Evolutionary conservation across 2,329 filamentous ascomycete species (phyloP).

Genomic region (Microsporum audouinii): DNA sequence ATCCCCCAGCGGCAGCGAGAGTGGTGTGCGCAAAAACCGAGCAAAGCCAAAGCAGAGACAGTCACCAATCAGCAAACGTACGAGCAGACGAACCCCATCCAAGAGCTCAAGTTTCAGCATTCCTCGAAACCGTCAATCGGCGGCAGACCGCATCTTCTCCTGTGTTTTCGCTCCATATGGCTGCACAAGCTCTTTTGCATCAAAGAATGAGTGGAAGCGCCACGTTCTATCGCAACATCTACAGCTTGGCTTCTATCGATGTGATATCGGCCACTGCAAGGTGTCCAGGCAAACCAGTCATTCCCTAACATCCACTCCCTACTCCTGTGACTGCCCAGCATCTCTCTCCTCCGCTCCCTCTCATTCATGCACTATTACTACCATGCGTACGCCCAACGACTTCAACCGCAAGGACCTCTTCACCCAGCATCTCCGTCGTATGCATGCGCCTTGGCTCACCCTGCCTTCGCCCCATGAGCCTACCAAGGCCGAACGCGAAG

Average conservation of each 20-base stretch:
- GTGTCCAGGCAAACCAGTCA: conserved; percentile 18
- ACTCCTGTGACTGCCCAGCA: conserved; percentile 18
- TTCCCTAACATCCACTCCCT: conserved; percentile 15
- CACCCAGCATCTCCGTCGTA: conserved; percentile 74
- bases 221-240: conserved; percentile 75
- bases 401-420: conserved; percentile 93
- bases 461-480: conserved; percentile 19
- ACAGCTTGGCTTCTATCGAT: conserved; percentile 62
- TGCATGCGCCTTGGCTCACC: conserved; percentile 54
- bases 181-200: conserved; percentile 59
- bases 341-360: conserved; percentile 6
- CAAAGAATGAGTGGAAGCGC: conserved; percentile 93
- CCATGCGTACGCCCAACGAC: conserved; percentile 41
- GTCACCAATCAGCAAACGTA: neutral
- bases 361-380: conserved; percentile 1
- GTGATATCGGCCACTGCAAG: conserved; percentile 51
- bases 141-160: conserved; percentile 39
- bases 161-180: conserved; percentile 73
- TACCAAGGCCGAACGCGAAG: conserved; percentile 23
- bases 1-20: neutral
- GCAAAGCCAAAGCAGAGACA: neutral
- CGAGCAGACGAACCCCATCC: neutral
- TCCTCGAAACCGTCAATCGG: conserved; percentile 5
- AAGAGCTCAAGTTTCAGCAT: neutral
- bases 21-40: neutral